Percentiles rank a stretch among this genome's conserved stretches.
These are phyloP conservation scores for Chaetoscypha palmicola DNA, from an alignment of 2,329 filamentous ascomycete genomes.

Conservation along the genomic window DNA sequence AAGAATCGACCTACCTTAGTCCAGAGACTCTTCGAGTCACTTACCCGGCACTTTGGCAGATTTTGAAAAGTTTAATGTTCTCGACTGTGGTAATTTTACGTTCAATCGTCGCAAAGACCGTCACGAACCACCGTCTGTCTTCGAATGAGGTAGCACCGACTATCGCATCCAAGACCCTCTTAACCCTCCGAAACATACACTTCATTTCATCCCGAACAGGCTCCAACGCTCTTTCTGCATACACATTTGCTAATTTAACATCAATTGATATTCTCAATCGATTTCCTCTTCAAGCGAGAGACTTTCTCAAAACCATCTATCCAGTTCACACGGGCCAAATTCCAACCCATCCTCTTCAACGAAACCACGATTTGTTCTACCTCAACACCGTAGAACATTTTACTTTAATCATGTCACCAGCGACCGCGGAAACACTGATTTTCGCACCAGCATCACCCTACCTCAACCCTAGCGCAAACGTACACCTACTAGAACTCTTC, in stretches of 20 bases:
- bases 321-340: constrained; percentile 42
- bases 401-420: constrained; percentile 48
- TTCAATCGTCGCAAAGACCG: constrained; percentile 49
- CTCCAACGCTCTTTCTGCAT: constrained; percentile 58
- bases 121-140: constrained; percentile 50
- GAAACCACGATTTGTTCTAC: constrained; percentile 65
- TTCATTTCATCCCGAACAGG: constrained; percentile 63
- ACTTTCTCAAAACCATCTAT: constrained; percentile 42
- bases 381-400: constrained; percentile 66
- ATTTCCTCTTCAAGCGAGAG: constrained; percentile 51
- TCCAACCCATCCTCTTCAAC: constrained; percentile 55
- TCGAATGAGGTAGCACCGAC: constrained; percentile 43
- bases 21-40: constrained; percentile 51
- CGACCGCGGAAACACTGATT: constrained; percentile 52
- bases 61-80: constrained; percentile 59
- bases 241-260: constrained; percentile 61
- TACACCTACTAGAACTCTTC: constrained; percentile 55
- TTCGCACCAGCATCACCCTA: constrained; percentile 58
- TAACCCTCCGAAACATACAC: constrained; percentile 58
- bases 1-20: constrained; percentile 52
- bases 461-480: constrained; percentile 38
- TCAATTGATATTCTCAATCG: constrained; percentile 61
- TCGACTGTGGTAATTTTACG: constrained; percentile 55
- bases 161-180: constrained; percentile 54
- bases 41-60: constrained; percentile 55